phyloP scores from a whole-genome alignment of 2,329 filamentous ascomycete genomes.

The Colletotrichum graminicola region DNA sequence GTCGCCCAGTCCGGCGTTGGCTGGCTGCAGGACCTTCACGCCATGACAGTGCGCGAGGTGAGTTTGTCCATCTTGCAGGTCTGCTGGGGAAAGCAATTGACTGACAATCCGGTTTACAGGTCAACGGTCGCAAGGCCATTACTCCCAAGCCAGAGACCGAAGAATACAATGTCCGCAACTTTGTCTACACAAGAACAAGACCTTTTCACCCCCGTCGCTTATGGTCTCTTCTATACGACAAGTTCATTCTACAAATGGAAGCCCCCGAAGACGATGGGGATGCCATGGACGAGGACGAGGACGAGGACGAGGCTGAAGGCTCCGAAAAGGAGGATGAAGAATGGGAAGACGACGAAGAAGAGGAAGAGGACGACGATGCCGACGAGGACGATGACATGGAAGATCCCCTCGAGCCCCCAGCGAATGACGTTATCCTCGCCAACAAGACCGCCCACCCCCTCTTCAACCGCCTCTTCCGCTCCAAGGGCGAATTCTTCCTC shows the following conservation, averaged over 20 bases:
- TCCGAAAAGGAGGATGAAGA: constrained; percentile 36
- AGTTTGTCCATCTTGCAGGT: constrained; percentile 19
- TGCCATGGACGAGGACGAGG: constrained; percentile 45
- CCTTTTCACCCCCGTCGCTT: constrained; percentile 65
- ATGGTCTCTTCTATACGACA: constrained; percentile 60
- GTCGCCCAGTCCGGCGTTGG: constrained; percentile 74
- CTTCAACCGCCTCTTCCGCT: constrained; percentile 69
- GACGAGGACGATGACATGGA: constrained; percentile 44
- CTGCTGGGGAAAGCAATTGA: constrained; percentile 42
- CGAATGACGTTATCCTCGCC: constrained; percentile 61
- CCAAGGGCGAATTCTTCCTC: constrained; percentile 72
- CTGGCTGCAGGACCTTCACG: constrained; percentile 78
- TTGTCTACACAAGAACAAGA: constrained; percentile 73
- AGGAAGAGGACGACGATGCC: constrained; percentile 44
- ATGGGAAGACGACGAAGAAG: constrained; percentile 48
- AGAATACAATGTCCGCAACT: constrained; percentile 79
- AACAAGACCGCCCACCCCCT: constrained; percentile 67
- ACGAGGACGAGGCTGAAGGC: constrained; percentile 48
- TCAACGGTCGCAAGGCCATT: constrained; percentile 63
- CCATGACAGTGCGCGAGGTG: constrained; percentile 73
- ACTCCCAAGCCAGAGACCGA: constrained; percentile 78
- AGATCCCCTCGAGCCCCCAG: constrained; percentile 50
- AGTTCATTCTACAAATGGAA: constrained; percentile 64
- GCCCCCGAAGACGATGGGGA: constrained; percentile 51
- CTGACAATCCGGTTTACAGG: constrained; percentile 44